Conservation (phyloP, 2,329 filamentous ascomycete species). For the Arthroderma uncinatum region DNA sequence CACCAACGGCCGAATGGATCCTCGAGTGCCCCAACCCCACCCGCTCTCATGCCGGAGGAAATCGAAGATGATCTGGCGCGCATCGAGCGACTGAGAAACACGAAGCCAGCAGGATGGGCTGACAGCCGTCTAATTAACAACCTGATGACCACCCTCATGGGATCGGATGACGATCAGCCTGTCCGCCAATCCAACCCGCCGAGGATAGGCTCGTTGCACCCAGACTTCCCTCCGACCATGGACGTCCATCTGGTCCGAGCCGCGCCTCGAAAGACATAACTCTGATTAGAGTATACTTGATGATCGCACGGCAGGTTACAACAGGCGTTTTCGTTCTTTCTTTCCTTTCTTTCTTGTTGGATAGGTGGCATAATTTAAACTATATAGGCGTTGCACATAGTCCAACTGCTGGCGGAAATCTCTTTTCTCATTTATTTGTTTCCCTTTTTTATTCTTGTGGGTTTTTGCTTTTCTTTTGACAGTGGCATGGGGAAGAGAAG, state of each 20-base stretch:
- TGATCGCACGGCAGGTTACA: not conserved
- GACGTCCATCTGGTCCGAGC: slow-evolving; percentile 35
- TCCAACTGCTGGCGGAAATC: not conserved
- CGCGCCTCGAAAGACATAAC: slow-evolving; percentile 12
- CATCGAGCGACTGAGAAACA: slow-evolving; percentile 28
- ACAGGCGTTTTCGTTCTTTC: not conserved
- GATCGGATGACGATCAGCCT: slow-evolving; percentile 3
- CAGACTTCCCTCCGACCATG: slow-evolving; percentile 35
- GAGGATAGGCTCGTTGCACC: slow-evolving; percentile 32
- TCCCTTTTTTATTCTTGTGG: not conserved
- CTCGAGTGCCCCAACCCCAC: slow-evolving; percentile 30
- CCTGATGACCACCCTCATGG: slow-evolving; percentile 25
- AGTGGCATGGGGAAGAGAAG: not conserved
- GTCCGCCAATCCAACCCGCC: not conserved
- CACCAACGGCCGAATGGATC: slow-evolving; percentile 34
- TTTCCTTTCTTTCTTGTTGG: not conserved
- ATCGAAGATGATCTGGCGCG: slow-evolving; percentile 37
- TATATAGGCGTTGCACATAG: not conserved
- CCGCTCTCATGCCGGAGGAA: slow-evolving; percentile 37
- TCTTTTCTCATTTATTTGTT: not conserved
- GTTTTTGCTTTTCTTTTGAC: not conserved
- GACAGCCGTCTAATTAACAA: slow-evolving; percentile 33
- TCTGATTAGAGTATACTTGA: not conserved
- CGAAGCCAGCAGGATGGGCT: slow-evolving; percentile 32
- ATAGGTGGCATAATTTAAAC: not conserved